Base-by-base conservation (phyloP, 345 rosid species). In the Sonneratia alba region DNA sequence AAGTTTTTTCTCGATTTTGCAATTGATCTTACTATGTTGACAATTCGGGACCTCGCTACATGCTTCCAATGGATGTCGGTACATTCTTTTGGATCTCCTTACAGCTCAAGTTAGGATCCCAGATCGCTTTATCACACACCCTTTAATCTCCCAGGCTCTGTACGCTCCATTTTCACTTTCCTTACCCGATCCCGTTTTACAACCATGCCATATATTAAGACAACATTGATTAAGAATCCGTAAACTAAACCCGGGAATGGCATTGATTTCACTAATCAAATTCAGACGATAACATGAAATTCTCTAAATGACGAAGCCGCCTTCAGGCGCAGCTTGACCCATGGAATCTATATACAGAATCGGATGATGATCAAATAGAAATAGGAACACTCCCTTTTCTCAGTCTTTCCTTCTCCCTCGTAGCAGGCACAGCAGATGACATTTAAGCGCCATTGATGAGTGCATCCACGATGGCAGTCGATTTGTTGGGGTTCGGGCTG, bases 401-500 rank as follows among this genome's bases (percentile, higher is more conserved):
- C 7, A 15, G 7, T 27, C n/a, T 8, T 7, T 24, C 36, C 65
- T 61, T 47, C 51, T 36, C 65, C 16, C 36, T 22, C 36, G 9
- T 11, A 62, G 4, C 10, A 32, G 38, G 13, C 19, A 34, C 7
- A 62, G 27, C 7, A 27, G 19, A 7, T 27, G 21, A 62, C 4
- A 27, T 62, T 62, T 37, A 62, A 18, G 66, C 38, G 5, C 37
- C 38, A 34, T 12, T 11, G 13, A 62, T 6, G 38, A 32, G 66
- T 32, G 19, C 7, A 0, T 27, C 18, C 18, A 24, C 51, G 3
- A 13, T 1, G 7, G 16, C 19, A 37, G 66, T 10, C 18, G 38
- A 24, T 3, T 68, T 69, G 1, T 48, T 78, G 4, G 90, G 85
- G 74, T 88, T 84, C 53, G 81, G 81, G 51, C 75, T 83, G 37